Conservation (phyloP, 2,329 filamentous ascomycete species). For the Alternaria ventricosa region DNA sequence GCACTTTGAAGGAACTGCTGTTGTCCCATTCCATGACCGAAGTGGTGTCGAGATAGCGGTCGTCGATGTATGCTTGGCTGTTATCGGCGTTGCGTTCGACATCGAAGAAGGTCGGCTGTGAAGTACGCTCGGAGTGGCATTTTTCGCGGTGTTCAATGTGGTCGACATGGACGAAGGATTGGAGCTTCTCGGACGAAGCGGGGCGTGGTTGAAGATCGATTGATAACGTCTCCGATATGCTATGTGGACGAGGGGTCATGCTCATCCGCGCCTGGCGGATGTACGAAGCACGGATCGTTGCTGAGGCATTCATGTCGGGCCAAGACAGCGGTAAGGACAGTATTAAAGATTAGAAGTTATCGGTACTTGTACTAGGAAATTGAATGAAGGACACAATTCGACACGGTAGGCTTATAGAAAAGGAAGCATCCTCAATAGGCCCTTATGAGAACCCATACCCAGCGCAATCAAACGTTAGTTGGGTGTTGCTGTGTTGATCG, state of each 20-base stretch:
- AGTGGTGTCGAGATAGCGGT: neutral
- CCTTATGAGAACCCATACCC: neutral
- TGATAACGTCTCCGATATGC: neutral
- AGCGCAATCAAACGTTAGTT: neutral
- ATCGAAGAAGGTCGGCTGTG: conserved; percentile 3
- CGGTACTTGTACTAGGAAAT: conserved; percentile 4
- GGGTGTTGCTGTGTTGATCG: conserved; percentile 2
- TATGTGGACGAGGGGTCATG: conserved; percentile 12
- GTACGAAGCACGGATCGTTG: conserved; percentile 35
- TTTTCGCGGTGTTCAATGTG: conserved; percentile 28
- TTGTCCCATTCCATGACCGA: conserved; percentile 6
- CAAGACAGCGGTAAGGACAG: neutral
- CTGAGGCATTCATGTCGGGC: conserved; percentile 38
- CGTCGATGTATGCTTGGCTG: neutral
- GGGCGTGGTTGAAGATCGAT: conserved; percentile 23
- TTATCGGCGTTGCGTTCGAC: neutral
- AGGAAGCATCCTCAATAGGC: neutral
- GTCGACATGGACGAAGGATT: conserved; percentile 26
- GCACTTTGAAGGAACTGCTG: neutral
- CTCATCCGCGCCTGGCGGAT: conserved; percentile 31
- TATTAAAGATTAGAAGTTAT: conserved; percentile 12
- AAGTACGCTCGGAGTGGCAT: conserved; percentile 25
- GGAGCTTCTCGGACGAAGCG: conserved; percentile 23
- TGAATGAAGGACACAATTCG: neutral
- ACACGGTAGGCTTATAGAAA: neutral